phyloP scores from a whole-genome alignment of 2,329 filamentous ascomycete species.

The Purpureocillium lavendulum region DNA sequence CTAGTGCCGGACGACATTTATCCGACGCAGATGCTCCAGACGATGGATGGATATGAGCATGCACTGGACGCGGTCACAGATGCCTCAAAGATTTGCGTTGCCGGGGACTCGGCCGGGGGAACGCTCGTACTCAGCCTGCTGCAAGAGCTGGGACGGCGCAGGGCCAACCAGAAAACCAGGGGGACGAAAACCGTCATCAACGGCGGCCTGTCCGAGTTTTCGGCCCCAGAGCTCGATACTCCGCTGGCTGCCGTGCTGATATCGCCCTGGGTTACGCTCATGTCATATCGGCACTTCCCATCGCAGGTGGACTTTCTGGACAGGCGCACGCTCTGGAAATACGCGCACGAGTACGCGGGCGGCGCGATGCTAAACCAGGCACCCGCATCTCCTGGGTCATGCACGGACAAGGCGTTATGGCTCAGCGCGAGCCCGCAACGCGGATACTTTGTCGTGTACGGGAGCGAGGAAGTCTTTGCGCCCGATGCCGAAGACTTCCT shows the following conservation, averaged over 20 bases:
- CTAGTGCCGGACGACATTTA: conserved; percentile 67
- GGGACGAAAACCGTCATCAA: conserved; percentile 5
- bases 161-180: conserved; percentile 11
- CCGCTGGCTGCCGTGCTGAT: conserved; percentile 59
- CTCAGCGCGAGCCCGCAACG: conserved; percentile 52
- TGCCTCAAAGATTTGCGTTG: conserved; percentile 57
- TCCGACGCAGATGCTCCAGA: conserved; percentile 65
- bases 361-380: conserved; percentile 21
- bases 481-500: conserved; percentile 59
- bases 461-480: conserved; percentile 70
- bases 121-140: conserved; percentile 66
- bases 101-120: conserved; percentile 73
- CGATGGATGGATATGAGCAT: conserved; percentile 62
- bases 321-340: conserved; percentile 54
- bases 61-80: conserved; percentile 51
- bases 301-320: conserved; percentile 72
- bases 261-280: conserved; percentile 71
- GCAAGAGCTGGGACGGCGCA: conserved; percentile 48
- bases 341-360: conserved; percentile 60
- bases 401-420: conserved; percentile 60
- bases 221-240: conserved; percentile 16
- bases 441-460: conserved; percentile 65
- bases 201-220: conserved; percentile 8
- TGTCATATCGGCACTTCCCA: conserved; percentile 58
- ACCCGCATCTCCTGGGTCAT: conserved; percentile 58